Evolutionary conservation across 129 eudicot species (phyloP).

Genomic region (sunflower (Helianthus annuus)): HanXRQr2.0-SUNRISE NC_035443.2:123336597-123337096

Average conservation of each 20-base stretch:
- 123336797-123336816: constrained; percentile 95
- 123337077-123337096: background rate
- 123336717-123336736: constrained; percentile 15
- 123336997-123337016: constrained; percentile 97
- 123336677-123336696: background rate
- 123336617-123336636: too few species aligned
- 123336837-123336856: background rate
- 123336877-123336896: constrained; percentile 40
- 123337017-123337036: constrained; percentile 86
- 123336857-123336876: background rate
- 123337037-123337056: constrained; percentile 29
- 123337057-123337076: background rate
- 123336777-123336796: constrained; percentile 88
- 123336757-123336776: constrained; percentile 74
- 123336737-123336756: constrained; percentile 86
- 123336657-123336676: too few species aligned
- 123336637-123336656: too few species aligned
- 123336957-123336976: constrained; percentile 96
- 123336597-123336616: too few species aligned
- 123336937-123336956: constrained; percentile 99
- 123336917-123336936: constrained; percentile 91
- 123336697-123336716: background rate
- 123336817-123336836: constrained; percentile 38
- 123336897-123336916: constrained; percentile 90
- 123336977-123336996: constrained; percentile 97